Evolutionary conservation across 2,329 filamentous ascomycete species (phyloP).

Genomic region (Chalara sp.): DNA sequence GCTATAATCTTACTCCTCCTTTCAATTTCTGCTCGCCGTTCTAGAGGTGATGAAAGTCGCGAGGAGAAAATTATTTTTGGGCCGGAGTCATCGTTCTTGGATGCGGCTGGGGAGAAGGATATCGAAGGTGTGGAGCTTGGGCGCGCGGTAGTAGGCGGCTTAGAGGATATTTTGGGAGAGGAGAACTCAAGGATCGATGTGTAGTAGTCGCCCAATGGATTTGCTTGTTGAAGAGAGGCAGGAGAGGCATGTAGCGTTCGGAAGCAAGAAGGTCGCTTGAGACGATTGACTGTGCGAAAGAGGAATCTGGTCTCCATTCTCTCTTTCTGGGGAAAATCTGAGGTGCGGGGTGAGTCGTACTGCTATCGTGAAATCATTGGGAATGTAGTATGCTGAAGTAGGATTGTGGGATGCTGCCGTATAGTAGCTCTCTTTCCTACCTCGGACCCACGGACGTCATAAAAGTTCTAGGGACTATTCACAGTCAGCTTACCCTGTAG

Average conservation of each 20-base stretch:
- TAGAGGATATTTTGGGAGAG: slow-evolving; percentile 16
- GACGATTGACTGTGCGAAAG: slow-evolving; percentile 15
- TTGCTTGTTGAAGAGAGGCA: slow-evolving; percentile 22
- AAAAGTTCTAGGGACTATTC: no score
- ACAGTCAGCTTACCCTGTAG: no score
- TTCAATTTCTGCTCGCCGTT: slow-evolving; percentile 54
- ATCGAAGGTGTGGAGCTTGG: slow-evolving; percentile 7
- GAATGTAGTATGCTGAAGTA: no score
- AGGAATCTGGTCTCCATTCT: slow-evolving; percentile 22
- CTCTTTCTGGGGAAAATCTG: neutral
- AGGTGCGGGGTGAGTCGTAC: no score
- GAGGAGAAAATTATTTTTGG: slow-evolving; percentile 76
- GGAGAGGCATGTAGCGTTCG: slow-evolving; percentile 12
- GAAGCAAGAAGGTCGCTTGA: slow-evolving; percentile 9
- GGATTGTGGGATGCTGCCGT: no score
- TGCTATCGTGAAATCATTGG: no score
- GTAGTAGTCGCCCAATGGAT: slow-evolving; percentile 52
- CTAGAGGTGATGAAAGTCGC: slow-evolving; percentile 65
- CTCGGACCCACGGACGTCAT: no score
- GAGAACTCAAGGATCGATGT: slow-evolving; percentile 46
- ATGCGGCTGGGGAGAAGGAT: neutral
- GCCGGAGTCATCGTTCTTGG: slow-evolving; percentile 24
- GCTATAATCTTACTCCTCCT: slow-evolving; percentile 60
- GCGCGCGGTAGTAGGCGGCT: slow-evolving; percentile 16
- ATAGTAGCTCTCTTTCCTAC: no score